phyloP scores from a whole-genome alignment of 805 yeast genomes.

The Saturnispora saitoi region DNA sequence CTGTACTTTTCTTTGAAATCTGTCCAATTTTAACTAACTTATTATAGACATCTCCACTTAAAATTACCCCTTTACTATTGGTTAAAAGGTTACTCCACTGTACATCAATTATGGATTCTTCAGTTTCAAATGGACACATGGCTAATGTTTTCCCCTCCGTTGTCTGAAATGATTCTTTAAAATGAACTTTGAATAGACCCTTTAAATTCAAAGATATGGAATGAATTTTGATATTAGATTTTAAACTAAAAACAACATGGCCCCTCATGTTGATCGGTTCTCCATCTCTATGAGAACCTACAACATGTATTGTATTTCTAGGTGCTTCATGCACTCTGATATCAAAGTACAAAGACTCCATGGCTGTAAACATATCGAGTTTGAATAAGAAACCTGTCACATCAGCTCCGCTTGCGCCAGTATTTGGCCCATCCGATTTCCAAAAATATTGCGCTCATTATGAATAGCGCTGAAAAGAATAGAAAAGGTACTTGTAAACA shows the following conservation, averaged over 20 bases:
- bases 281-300: constrained; percentile 38
- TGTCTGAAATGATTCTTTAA: constrained; percentile 27
- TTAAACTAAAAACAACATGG: constrained; percentile 37
- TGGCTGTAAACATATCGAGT: background rate
- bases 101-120: constrained; percentile 33
- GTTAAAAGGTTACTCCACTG: constrained; percentile 43
- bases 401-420: constrained; percentile 1
- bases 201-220: constrained; percentile 31
- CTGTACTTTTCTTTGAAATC: background rate
- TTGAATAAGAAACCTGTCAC: constrained; percentile 1
- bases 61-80: constrained; percentile 30
- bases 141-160: constrained; percentile 21
- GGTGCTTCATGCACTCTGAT: constrained; percentile 30
- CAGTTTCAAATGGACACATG: constrained; percentile 31
- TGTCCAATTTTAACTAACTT: background rate
- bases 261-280: constrained; percentile 38
- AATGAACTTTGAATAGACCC: constrained; percentile 38
- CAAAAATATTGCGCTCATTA: constrained; percentile 10
- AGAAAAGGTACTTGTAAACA: constrained; percentile 9
- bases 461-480: constrained; percentile 3
- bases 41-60: constrained; percentile 11
- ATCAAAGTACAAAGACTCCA: constrained; percentile 14
- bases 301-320: constrained; percentile 35
- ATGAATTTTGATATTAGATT: constrained; percentile 34
- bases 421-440: constrained; percentile 1